Conservation (phyloP, 257 asterid species). For the Lavandula angustifolia region DNA sequence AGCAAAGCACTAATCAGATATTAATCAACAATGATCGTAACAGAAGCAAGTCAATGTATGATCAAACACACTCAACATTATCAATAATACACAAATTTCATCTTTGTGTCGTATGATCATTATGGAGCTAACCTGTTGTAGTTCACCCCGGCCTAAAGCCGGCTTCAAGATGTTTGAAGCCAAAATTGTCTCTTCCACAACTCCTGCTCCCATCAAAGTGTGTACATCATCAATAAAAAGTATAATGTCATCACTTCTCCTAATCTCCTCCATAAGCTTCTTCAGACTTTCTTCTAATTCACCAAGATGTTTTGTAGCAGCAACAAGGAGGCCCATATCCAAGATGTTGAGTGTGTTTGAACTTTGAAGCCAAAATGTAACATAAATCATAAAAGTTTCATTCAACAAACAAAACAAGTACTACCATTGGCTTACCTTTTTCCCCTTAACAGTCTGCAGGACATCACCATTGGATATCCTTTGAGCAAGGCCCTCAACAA, state of each 20-base stretch:
- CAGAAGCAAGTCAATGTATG: too few relatives aligned
- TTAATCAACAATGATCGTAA: too few relatives aligned
- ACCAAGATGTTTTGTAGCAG: slow-evolving; percentile 81
- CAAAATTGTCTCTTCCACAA: slow-evolving; percentile 95
- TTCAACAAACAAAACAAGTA: background rate
- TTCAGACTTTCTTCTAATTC: slow-evolving; percentile 95
- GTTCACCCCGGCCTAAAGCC: slow-evolving; percentile 95
- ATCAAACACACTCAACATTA: too few relatives aligned
- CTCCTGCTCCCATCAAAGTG: slow-evolving; percentile 97
- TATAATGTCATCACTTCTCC: slow-evolving; percentile 82
- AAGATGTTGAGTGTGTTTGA: background rate
- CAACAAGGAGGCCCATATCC: slow-evolving; percentile 20
- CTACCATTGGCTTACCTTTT: slow-evolving; percentile 73
- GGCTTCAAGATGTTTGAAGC: slow-evolving; percentile 97
- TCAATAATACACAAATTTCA: too few relatives aligned
- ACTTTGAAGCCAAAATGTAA: too few relatives aligned
- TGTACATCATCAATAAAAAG: slow-evolving; percentile 96
- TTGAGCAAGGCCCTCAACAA: slow-evolving; percentile 97
- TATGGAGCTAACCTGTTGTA: slow-evolving; percentile 60
- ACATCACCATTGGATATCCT: slow-evolving; percentile 91
- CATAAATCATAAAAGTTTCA: background rate
- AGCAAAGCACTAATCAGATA: too few relatives aligned
- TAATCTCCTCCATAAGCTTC: slow-evolving; percentile 91
- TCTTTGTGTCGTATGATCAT: too few relatives aligned
- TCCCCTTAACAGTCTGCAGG: slow-evolving; percentile 95